Base-by-base conservation (phyloP, 139 green algal genomes). In the Picochlorum sp. region DNA sequence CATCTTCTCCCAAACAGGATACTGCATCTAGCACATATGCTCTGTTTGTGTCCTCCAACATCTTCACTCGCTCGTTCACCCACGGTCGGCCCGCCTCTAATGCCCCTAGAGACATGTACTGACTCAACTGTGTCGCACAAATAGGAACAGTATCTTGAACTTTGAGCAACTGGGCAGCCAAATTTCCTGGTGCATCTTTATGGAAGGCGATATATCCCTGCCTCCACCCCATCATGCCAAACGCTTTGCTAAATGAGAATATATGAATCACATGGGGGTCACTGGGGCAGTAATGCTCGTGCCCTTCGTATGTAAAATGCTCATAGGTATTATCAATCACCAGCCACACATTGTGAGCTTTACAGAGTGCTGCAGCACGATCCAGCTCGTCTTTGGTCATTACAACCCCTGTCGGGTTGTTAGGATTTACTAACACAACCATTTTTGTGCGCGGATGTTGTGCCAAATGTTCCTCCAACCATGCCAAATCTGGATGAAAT, bases 251-350 rank as follows among this genome's bases (percentile, higher is more conserved):
- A 71, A 96, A 91, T 26, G 75, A 88, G 71, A 94, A 96, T 44
- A 96, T 64, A 73, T 92, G 79, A 58, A 96, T 65, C 23, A 96
- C 70, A 68, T 96, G 76, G 1, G 73, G 69, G 3, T 61, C 88
- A 7, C 74, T 61, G 9, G 88, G 38, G 16, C 74, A 87, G 50
- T 70, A 44, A 66, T 95, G 89, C 50, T 69, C 20, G 18, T 50
- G 16, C 10, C 74, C 85, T 28, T 80, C 79, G 57, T 87, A 96
- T 45, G 85, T 47, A 59, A 96, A 96, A 74, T 96, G 69, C 69
- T 96, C 89, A 64, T 97, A 97, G 1, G 90, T 95, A 75, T 95
- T 91, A 76, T 97, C 92, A 28, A 97, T 51, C 4, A 98, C 65
- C 5, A 98, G 84, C 92, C 92, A 98, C 7, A 50, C 60, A 28